phyloP scores from a whole-genome alignment of 257 asterid genomes.

The Asclepias syriaca region DNA sequence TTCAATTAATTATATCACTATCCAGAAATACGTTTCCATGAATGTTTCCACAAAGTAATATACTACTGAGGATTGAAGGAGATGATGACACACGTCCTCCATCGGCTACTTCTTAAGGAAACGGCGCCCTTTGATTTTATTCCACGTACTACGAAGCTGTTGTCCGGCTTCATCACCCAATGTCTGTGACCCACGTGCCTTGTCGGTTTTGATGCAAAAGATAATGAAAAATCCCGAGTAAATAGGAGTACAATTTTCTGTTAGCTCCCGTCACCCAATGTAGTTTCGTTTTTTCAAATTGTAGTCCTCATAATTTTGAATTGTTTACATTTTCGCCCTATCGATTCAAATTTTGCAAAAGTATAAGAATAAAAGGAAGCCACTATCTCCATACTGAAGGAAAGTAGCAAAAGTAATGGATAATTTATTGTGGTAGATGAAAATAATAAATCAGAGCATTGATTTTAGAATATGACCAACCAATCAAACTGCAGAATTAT shows the following conservation, averaged over 20 bases:
- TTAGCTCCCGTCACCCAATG: neutral
- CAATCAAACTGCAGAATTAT: neutral
- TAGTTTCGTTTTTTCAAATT: neutral
- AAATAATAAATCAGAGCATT: slow-evolving; percentile 18
- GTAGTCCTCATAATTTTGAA: neutral
- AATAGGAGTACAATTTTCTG: neutral
- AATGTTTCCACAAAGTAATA: neutral
- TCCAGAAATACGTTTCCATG: neutral
- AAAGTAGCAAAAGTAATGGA: neutral
- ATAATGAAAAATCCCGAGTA: neutral
- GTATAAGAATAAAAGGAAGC: neutral
- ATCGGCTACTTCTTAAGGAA: neutral
- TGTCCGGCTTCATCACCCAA: slow-evolving; percentile 7
- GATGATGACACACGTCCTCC: neutral
- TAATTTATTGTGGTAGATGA: slow-evolving; percentile 15
- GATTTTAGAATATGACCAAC: slow-evolving; percentile 1
- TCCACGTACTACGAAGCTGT: slow-evolving; percentile 11
- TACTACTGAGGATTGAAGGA: neutral
- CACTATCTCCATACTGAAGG: neutral
- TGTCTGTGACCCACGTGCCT: neutral
- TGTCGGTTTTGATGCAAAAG: neutral
- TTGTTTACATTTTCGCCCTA: neutral
- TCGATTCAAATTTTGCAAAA: too few species aligned
- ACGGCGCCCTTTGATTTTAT: neutral
- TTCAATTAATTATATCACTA: neutral